Percentiles rank a stretch among this genome's conserved stretches.
phyloP scores from a whole-genome alignment of 2,329 filamentous ascomycete genomes.

The Ophiostoma triangulosporum region DNA sequence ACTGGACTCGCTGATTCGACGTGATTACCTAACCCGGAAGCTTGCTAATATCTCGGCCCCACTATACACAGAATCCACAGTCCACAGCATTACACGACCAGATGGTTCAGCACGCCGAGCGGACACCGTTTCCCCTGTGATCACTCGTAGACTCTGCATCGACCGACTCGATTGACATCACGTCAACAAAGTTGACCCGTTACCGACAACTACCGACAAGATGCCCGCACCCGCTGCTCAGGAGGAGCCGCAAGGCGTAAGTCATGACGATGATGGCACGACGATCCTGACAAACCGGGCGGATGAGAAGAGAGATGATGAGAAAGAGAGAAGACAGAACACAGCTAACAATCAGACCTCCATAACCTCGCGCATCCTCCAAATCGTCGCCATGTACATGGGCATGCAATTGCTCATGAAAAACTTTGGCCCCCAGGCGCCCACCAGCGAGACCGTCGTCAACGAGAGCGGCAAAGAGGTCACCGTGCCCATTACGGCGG shows the following conservation, averaged over 20 bases:
- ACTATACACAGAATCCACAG: background rate
- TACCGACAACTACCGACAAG: background rate
- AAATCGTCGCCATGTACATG: slow-evolving; percentile 43
- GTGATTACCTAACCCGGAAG: background rate
- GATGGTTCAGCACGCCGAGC: background rate
- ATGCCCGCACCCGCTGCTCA: background rate
- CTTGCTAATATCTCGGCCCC: background rate
- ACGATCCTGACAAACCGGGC: too few relatives aligned
- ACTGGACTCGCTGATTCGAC: too few relatives aligned
- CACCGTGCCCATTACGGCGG: slow-evolving; percentile 39
- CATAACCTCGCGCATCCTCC: slow-evolving; percentile 32
- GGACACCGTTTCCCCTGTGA: background rate
- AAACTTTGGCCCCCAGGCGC: slow-evolving; percentile 31
- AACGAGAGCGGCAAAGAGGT: slow-evolving; percentile 39
- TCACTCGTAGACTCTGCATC: background rate
- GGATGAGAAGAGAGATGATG: background rate
- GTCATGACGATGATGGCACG: background rate
- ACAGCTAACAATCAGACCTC: slow-evolving; percentile 13
- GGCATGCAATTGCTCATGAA: slow-evolving; percentile 45
- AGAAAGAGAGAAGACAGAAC: background rate
- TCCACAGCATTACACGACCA: background rate
- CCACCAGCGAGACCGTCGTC: slow-evolving; percentile 28
- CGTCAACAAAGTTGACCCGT: background rate
- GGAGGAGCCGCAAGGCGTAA: slow-evolving; percentile 1
- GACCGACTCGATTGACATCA: background rate